Evolutionary conservation across 1,284 basidiomycete species (phyloP).

Genomic region (Xerocomus amazonicus): DNA sequence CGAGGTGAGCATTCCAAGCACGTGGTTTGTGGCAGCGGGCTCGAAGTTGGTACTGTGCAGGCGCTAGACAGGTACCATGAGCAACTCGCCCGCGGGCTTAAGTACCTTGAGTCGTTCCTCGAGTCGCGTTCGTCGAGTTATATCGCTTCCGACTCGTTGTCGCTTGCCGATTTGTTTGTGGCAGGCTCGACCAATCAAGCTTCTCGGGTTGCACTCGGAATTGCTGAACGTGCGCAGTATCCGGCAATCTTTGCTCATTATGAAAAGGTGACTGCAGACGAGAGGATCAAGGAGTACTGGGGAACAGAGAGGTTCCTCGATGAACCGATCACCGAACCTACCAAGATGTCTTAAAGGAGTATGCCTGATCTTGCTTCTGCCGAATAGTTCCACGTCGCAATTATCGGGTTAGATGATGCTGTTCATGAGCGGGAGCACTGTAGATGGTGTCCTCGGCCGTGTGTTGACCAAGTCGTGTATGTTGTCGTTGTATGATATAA

Average conservation of each 20-base stretch:
- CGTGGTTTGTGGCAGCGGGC: too few species aligned
- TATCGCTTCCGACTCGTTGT: slow-evolving; percentile 55
- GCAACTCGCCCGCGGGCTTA: slow-evolving; percentile 26
- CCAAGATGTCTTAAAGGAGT: too few species aligned
- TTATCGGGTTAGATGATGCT: too few species aligned
- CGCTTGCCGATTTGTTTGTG: slow-evolving; percentile 56
- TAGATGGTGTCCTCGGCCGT: too few species aligned
- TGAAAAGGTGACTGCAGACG: slow-evolving; percentile 47
- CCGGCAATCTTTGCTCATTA: slow-evolving; percentile 52
- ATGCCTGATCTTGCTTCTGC: too few species aligned
- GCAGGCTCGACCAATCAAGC: slow-evolving; percentile 36
- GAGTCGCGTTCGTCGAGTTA: slow-evolving; percentile 39
- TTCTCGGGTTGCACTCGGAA: slow-evolving; percentile 36
- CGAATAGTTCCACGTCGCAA: too few species aligned
- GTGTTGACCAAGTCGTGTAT: too few species aligned
- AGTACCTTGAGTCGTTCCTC: slow-evolving; percentile 47
- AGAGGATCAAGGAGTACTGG: slow-evolving; percentile 35
- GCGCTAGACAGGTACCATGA: slow-evolving; percentile 5
- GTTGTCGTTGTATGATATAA: too few species aligned
- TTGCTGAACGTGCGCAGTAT: slow-evolving; percentile 36
- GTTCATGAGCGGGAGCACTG: too few species aligned
- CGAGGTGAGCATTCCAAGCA: background rate
- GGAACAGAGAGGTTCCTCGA: slow-evolving; percentile 14
- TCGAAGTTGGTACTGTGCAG: background rate
- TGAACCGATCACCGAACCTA: slow-evolving; percentile 10